Percentiles rank a stretch among this genome's conserved stretches.
phyloP scores from a whole-genome alignment of 257 asterid species.

The Nicotiana sylvestris region DNA sequence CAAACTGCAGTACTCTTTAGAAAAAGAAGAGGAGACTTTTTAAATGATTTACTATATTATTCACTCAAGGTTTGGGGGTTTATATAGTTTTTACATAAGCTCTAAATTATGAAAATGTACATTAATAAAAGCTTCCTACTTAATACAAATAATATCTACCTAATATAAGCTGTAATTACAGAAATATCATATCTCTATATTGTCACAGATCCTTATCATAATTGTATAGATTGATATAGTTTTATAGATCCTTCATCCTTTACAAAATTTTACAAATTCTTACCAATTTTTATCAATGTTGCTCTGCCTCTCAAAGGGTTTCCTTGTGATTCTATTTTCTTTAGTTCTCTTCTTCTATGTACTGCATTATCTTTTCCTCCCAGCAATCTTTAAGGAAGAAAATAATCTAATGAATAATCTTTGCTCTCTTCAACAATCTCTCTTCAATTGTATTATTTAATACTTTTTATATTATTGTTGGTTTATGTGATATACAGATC shows the following conservation, averaged over 20 bases:
- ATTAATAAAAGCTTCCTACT: not conserved
- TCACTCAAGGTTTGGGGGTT: not conserved
- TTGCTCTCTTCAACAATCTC: conserved; percentile 12
- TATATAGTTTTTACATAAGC: not conserved
- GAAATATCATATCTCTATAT: not conserved
- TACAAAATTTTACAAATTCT: not conserved
- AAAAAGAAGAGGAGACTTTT: not conserved
- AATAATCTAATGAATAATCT: not conserved
- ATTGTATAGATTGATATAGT: not conserved
- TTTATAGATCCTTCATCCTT: not conserved
- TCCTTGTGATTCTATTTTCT: not conserved
- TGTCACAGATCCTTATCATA: not conserved
- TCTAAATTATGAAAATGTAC: not conserved
- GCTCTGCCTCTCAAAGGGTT: not conserved
- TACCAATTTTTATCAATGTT: not conserved
- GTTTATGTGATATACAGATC: conserved; percentile 50
- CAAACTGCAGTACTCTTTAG: not conserved
- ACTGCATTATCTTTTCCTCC: not conserved
- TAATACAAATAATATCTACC: not conserved
- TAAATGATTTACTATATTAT: not conserved
- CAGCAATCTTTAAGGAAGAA: not conserved
- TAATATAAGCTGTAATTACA: not conserved
- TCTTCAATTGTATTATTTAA: not conserved
- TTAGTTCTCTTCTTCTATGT: not conserved
- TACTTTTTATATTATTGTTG: conserved; percentile 6